Percentiles rank a stretch among this genome's conserved stretches.
Evolutionary conservation across 164 flowering plant species (phyloP).

Genomic region (Malania oleifera): DNA sequence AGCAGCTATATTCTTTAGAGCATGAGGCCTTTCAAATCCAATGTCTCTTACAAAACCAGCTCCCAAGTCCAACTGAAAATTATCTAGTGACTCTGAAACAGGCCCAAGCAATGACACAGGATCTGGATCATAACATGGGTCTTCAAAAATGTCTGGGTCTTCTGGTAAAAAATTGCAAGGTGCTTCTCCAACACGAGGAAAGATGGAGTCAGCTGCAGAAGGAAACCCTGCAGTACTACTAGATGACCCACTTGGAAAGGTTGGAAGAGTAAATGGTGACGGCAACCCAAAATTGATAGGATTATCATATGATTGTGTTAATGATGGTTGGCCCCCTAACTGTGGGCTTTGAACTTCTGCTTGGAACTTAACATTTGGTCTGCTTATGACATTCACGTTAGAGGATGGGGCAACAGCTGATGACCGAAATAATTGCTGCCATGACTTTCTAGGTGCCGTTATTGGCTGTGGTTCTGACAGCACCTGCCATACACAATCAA

Average conservation of each 20-base stretch:
- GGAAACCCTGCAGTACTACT: constrained; percentile 40
- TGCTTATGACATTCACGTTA: constrained; percentile 44
- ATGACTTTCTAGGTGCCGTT: constrained; percentile 64
- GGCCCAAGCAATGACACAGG: constrained; percentile 88
- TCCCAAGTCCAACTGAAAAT: constrained; percentile 75
- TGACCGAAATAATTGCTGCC: constrained; percentile 88
- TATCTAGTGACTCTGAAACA: constrained; percentile 91
- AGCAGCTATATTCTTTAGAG: constrained; percentile 39
- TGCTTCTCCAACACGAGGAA: constrained; percentile 37
- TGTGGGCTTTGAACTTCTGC: constrained; percentile 35
- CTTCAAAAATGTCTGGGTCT: constrained; percentile 82
- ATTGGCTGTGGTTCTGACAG: constrained; percentile 37
- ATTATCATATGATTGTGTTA: constrained; percentile 44
- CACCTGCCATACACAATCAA: constrained; percentile 34
- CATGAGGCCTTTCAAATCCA: constrained; percentile 35
- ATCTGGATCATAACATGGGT: constrained; percentile 90
- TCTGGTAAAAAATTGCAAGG: constrained; percentile 45
- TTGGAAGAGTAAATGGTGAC: constrained; percentile 46
- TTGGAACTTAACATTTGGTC: constrained; percentile 41
- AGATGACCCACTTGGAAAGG: constrained; percentile 33
- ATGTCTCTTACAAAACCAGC: constrained; percentile 40
- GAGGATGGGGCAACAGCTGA: constrained; percentile 40
- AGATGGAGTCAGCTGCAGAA: constrained; percentile 34
- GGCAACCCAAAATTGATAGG: constrained; percentile 59
- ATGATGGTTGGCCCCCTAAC: constrained; percentile 26